Conservation (phyloP, 495 filamentous ascomycete genomes). For the Neurospora sp. region DNA sequence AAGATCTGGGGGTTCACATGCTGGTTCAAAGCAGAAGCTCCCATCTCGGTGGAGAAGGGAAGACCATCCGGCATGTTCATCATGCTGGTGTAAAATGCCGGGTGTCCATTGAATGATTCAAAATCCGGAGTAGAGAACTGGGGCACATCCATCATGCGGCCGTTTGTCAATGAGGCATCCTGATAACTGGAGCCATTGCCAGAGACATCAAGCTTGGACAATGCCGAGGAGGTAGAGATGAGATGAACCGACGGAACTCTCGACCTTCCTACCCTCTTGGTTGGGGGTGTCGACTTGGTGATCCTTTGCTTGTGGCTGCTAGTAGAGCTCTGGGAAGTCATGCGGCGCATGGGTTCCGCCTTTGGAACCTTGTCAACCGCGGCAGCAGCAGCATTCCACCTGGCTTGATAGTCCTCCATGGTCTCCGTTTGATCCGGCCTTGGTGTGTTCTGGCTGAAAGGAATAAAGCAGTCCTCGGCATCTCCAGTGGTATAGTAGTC, state of each 20-base stretch:
- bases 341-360: conserved; percentile 39
- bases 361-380: conserved; percentile 25
- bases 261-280: conserved; percentile 31
- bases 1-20: conserved; percentile 40
- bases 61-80: conserved; percentile 34
- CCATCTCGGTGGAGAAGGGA: conserved; percentile 27
- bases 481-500: conserved; percentile 30
- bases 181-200: conserved; percentile 32
- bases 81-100: conserved; percentile 29
- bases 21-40: conserved; percentile 26
- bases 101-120: conserved; percentile 28
- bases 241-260: conserved; percentile 33
- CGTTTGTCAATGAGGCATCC: conserved; percentile 17
- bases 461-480: conserved; percentile 36
- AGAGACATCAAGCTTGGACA: conserved; percentile 41
- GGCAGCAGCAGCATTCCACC: conserved; percentile 29
- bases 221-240: conserved; percentile 31
- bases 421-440: conserved; percentile 36
- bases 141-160: conserved; percentile 35
- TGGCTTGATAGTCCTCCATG: conserved; percentile 35
- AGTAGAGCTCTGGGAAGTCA: conserved; percentile 36
- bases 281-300: conserved; percentile 27
- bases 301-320: conserved; percentile 39
- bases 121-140: conserved; percentile 38
- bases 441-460: conserved; percentile 40